Evolutionary conservation across 352 stramenopile genomes (phyloP), one percentile per base, ranked within the genome.

Genomic region (Blastocystis sp.): DNA sequence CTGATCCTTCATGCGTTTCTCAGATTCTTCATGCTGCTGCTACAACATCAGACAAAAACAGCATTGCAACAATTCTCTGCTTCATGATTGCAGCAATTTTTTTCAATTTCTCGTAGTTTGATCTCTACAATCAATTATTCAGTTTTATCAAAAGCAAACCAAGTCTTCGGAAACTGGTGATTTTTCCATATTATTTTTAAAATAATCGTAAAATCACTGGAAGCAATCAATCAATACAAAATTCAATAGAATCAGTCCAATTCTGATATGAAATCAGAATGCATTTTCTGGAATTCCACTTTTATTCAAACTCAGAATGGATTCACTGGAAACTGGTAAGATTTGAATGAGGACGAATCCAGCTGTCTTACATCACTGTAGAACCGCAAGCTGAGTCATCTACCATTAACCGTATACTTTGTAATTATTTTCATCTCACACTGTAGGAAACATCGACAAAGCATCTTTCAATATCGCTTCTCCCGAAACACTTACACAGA

Each of bases 71-170:
- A 84, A 84, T 64, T 9, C 73, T 45, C 53, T 84, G 73, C 54
- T 84, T 84, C 73, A 84, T 84, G n/a, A 84, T 23, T n/a, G 73
- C 53, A 54, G 73, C 73, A 26, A 84, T 55, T 84, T 68, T 66
- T 55, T 43, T n/a, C 39, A 84, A 26, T 53, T 84, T 84, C 43
- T 84, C 73, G 68, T 84, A 84, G 34, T 84, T 84, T 20, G 73
- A 54, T 68, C 43, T 84, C 73, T 84, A 84, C 20, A 15, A 18
- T 18, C 62, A 34, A 84, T 45, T 5, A 68, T 59, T 59, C 50
- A 26, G 18, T 29, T 73, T 29, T 18, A 66, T 11, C n/a, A 54
- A 23, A 11, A 56, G 13, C 7, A 11, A 29, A 76, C 64, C 18
- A 76, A 56, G 20, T 76, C 64, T 8, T 76, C 39, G 4, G 13